Evolutionary conservation across 768 basidiomycete species (phyloP).

Genomic region (Rhizopogon roseolus): DNA sequence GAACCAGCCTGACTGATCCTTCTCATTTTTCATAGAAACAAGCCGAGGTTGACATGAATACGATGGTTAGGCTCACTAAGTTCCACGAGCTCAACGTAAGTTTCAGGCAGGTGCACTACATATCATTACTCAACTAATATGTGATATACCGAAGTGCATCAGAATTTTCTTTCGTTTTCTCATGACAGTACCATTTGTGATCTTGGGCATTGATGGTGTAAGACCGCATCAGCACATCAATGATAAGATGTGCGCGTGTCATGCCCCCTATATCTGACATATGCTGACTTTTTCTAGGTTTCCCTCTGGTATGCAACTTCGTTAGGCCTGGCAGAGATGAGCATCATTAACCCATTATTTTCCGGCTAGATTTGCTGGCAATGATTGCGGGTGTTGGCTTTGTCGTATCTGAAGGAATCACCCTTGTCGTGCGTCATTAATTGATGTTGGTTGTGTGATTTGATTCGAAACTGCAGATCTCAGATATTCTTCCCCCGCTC

Average conservation of each 20-base stretch:
- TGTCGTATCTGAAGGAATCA: slow-evolving; percentile 66
- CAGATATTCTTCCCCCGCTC: slow-evolving; percentile 86
- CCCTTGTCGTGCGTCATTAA: slow-evolving; percentile 53
- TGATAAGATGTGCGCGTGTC: slow-evolving; percentile 42
- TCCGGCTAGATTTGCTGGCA: slow-evolving; percentile 50
- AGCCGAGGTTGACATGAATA: slow-evolving; percentile 59
- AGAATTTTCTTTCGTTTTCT: slow-evolving; percentile 72
- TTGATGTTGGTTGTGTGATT: background rate
- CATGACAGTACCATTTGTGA: slow-evolving; percentile 59
- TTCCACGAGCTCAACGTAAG: slow-evolving; percentile 82
- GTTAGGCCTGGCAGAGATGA: background rate
- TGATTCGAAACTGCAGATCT: background rate
- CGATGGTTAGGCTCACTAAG: slow-evolving; percentile 69
- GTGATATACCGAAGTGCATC: slow-evolving; percentile 41
- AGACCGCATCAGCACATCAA: slow-evolving; percentile 61
- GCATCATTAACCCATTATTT: slow-evolving; percentile 11
- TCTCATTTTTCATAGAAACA: slow-evolving; percentile 34
- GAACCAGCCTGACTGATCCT: background rate
- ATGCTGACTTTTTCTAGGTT: slow-evolving; percentile 15
- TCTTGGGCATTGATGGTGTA: slow-evolving; percentile 68
- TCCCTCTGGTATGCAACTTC: slow-evolving; percentile 6
- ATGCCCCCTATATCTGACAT: background rate
- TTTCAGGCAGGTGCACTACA: background rate
- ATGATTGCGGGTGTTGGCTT: slow-evolving; percentile 57
- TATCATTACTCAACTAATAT: background rate